Base-by-base conservation (phyloP, 768 basidiomycete genomes). In the Mycena indigotica region DNA sequence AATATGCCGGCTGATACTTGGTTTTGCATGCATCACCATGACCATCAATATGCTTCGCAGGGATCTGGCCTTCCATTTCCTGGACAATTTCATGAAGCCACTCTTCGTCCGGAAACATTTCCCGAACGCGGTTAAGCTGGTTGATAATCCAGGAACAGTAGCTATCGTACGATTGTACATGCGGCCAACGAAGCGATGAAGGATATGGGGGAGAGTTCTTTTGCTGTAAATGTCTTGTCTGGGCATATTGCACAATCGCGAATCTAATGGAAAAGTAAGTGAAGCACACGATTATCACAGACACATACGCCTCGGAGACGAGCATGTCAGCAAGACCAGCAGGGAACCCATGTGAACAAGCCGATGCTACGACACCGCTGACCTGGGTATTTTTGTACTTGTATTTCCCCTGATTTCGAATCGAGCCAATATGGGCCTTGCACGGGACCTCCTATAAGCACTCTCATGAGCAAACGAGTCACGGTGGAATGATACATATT, bases 401-500 rank as follows among this genome's bases (percentile, higher is more conserved):
- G 17, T 13, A 15, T 21, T 25, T 17, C 17, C 52, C 52, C n/a
- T 53, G 52, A 38, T 53, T 39, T 15, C 52, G 28, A 23, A 53
- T 53, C 6, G 52, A 53, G 4, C 52, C 52, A 23, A 53, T 53
- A 30, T 53, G 52, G 8, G 40, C 52, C 5, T 45, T 44, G 28
- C 40, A 53, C 10, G 23, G 26, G 17, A 32, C 26, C 23, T 53
- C 52, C 52, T 53, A 3, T 26, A 26, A 4, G 32, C 32, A 3
- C 26, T 25, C 17, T 5, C 21, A 30, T 4, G 5, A n/a, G n/a
- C n/a, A 2, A 29, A 1, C 12, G n/a, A 38, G 35, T 12, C n/a
- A 38, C 12, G n/a, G n/a, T 25, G 12, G 5, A 25, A 30, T n/a
- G n/a, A n/a, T n/a, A n/a, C n/a, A n/a, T n/a, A n/a, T n/a, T n/a